A percentile compares a stretch with the other conserved stretches of the same genome.
Conservation (phyloP, 2,329 filamentous ascomycete genomes). For the Parascedosporium putredinis region DNA sequence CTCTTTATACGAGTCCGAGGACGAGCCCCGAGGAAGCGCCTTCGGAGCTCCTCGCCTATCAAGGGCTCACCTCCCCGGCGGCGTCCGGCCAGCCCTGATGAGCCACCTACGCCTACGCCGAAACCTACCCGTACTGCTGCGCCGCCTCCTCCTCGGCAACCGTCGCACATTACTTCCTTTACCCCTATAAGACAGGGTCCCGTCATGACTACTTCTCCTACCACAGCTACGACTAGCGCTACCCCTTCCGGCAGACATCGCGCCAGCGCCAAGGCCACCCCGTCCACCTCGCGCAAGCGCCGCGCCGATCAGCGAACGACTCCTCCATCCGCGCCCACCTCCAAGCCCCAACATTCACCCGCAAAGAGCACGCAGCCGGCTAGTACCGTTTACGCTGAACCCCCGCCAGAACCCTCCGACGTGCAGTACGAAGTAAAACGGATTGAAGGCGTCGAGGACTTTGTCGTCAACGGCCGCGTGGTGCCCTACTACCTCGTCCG, state of each 20-base stretch:
- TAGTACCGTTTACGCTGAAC: too few relatives aligned
- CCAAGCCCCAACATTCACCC: too few relatives aligned
- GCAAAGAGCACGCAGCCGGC: too few relatives aligned
- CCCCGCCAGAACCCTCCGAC: background rate
- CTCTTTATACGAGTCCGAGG: background rate
- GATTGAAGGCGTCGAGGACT: background rate
- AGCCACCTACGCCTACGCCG: too few relatives aligned
- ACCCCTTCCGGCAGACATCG: background rate
- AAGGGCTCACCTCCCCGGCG: too few relatives aligned
- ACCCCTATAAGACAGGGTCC: too few relatives aligned
- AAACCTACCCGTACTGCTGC: too few relatives aligned
- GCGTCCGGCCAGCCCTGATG: too few relatives aligned
- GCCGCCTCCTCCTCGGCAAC: background rate
- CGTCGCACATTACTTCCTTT: too few relatives aligned
- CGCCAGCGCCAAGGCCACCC: background rate
- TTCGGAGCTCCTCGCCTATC: conserved; percentile 2
- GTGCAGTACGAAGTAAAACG: background rate
- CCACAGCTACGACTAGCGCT: too few relatives aligned
- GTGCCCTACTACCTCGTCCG: conserved; percentile 40
- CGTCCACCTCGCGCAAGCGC: background rate
- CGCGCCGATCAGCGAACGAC: background rate
- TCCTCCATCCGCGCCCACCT: background rate
- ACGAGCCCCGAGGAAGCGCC: conserved; percentile 3
- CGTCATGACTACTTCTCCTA: too few relatives aligned
- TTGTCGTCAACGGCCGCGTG: conserved; percentile 11